Base-by-base conservation (phyloP, 768 basidiomycete species). In the Cyclocybe aegerita region DNA sequence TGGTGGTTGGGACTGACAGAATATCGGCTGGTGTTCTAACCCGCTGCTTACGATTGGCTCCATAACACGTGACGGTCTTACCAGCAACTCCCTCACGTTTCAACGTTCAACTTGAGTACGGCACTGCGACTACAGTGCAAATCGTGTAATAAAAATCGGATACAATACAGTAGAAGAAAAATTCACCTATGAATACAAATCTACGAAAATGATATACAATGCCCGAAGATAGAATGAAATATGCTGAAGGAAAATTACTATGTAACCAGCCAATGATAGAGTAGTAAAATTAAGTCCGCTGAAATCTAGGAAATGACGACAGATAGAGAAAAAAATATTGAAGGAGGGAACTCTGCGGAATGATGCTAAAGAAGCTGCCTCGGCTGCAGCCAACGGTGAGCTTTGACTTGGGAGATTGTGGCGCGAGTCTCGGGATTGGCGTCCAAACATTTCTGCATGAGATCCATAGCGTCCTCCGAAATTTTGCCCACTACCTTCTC, bases 381-480 rank as follows among this genome's bases (percentile, higher is more conserved):
- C 16, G 29, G 49, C 31, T 39, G 40, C 23, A 97, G 76, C 94
- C 96, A 98, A n/a, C 77, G 79, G 68, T 96, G 90, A n/a, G 67
- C 70, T 43, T 83, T 81, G 35, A 99, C 85, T 67, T 95, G 87
- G 43, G 75, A 70, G 46, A 98, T 92, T 36, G 86, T 88, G 30
- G 89, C 88, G 42, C 96, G 80, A 51, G 83, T 80, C 54, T 80
- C 71, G 2, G 92, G 93, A 60, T 97, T 83, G 11, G 89, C 87
- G 55, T 93, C 85, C 52, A 99, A 74, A 71, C 97, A 98, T 46
- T 80, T 77, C 47, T 70, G 71, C 80, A 91, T 82, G 56, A 91
- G 73, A 53, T 80, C 72, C 63, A 87, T 70, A 38, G 83, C 83
- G 6, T 65, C 69, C 33, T 68, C 67, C 15, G 81, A 78, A 10